phyloP scores from a whole-genome alignment of 805 yeast species.

The Candida loeiensis region DNA sequence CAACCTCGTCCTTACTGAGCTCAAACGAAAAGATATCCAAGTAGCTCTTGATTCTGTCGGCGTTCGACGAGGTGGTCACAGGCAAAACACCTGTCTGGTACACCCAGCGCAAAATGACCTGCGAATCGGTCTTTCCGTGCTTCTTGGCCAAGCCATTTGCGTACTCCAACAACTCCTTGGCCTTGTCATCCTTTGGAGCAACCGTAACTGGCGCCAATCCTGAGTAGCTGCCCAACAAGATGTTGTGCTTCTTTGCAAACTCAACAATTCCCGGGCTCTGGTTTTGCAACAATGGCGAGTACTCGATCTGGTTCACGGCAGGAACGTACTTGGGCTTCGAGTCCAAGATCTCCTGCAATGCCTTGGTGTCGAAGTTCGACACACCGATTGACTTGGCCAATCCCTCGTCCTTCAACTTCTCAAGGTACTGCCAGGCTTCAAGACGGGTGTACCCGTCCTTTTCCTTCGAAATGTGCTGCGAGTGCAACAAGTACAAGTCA shows the following conservation, averaged over 20 bases:
- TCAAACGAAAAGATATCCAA: conserved; percentile 54
- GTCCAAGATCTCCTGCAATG: conserved; percentile 67
- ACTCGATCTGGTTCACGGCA: conserved; percentile 81
- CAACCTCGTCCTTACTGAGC: conserved; percentile 53
- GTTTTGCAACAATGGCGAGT: conserved; percentile 86
- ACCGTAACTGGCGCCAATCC: conserved; percentile 81
- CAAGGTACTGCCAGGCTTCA: conserved; percentile 70
- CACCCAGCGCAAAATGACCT: conserved; percentile 78
- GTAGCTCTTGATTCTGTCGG: conserved; percentile 59
- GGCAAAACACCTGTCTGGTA: conserved; percentile 73
- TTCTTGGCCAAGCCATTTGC: conserved; percentile 53
- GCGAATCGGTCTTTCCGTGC: conserved; percentile 56
- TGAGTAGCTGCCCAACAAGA: conserved; percentile 63
- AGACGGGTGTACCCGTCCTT: conserved; percentile 35
- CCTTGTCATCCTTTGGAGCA: conserved; percentile 50
- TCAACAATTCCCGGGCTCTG: conserved; percentile 65
- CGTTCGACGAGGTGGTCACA: conserved; percentile 75
- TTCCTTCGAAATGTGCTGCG: conserved; percentile 35
- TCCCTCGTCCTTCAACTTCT: conserved; percentile 59
- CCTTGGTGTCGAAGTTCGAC: conserved; percentile 70
- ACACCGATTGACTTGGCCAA: conserved; percentile 75
- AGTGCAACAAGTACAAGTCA: conserved; percentile 51
- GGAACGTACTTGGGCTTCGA: conserved; percentile 63
- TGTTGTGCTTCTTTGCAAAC: conserved; percentile 55
- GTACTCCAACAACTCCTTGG: conserved; percentile 47